Conservation (phyloP, 1,139 yeast species). For the Suhomyces chickasaworum region DNA sequence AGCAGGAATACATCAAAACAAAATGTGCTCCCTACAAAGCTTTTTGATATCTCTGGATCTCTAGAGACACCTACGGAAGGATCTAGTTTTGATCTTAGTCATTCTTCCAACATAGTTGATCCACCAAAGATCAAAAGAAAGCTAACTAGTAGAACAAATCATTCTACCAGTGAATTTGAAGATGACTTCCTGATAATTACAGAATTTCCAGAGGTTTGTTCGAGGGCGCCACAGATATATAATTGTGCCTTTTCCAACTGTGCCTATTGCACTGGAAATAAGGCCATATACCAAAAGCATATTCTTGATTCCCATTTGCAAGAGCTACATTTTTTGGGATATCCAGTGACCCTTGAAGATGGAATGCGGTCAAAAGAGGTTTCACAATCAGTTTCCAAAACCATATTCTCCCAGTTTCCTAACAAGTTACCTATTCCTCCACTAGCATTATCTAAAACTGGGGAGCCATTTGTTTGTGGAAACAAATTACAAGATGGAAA, state of each 20-base stretch:
- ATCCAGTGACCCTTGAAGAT: constrained; percentile 27
- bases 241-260: constrained; percentile 37
- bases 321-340: constrained; percentile 33
- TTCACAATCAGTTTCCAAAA: constrained; percentile 14
- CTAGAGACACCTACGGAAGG: constrained; percentile 4
- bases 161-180: constrained; percentile 20
- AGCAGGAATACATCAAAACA: neutral
- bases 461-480: constrained; percentile 19
- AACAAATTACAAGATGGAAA: constrained; percentile 3
- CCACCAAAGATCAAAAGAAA: neutral
- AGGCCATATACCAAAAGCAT: constrained; percentile 33
- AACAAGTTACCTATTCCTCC: constrained; percentile 28
- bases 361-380: constrained; percentile 13
- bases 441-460: constrained; percentile 26
- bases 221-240: constrained; percentile 17
- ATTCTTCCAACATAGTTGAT: constrained; percentile 4
- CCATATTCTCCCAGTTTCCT: constrained; percentile 31
- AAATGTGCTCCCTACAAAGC: neutral
- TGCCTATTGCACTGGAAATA: constrained; percentile 36
- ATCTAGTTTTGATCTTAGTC: constrained; percentile 6
- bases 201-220: constrained; percentile 10
- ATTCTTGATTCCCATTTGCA: constrained; percentile 30
- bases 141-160: too few relatives aligned
- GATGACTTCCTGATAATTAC: constrained; percentile 32
- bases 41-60: neutral